A percentile compares a stretch with the other conserved stretches of the same genome.
Conservation (phyloP, 129 eudicot species). For the Gnaphalium uliginosum region DNA sequence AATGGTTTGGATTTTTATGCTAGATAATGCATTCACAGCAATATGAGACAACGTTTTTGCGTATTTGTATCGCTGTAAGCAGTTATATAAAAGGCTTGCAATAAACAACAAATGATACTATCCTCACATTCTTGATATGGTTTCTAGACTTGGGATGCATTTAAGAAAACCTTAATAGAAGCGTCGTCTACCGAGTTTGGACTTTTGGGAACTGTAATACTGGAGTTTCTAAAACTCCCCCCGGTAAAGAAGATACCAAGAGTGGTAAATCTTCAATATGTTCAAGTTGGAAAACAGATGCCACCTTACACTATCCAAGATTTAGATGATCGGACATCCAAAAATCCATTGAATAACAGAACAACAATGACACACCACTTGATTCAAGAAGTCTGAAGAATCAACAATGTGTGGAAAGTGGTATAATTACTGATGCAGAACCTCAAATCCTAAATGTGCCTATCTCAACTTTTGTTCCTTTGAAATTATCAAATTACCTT, state of each 20-base stretch:
- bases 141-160: constrained; percentile 75
- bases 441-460: constrained; percentile 30
- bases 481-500: constrained; percentile 34
- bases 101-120: constrained; percentile 53
- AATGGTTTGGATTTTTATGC: background rate
- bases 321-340: constrained; percentile 34
- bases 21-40: background rate
- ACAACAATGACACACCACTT: constrained; percentile 20
- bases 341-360: too few species aligned
- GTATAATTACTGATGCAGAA: constrained; percentile 34
- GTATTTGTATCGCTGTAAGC: constrained; percentile 20
- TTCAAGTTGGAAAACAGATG: constrained; percentile 28
- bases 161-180: constrained; percentile 61
- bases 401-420: constrained; percentile 24
- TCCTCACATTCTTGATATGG: constrained; percentile 43
- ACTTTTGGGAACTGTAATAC: constrained; percentile 59
- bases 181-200: constrained; percentile 71
- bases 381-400: constrained; percentile 15
- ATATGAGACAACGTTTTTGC: constrained; percentile 3
- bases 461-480: constrained; percentile 20
- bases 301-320: constrained; percentile 35
- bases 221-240: constrained; percentile 31
- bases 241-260: constrained; percentile 27
- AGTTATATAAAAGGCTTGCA: constrained; percentile 81
- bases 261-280: constrained; percentile 24